A percentile compares a stretch with the other conserved stretches of the same genome.
phyloP scores from a whole-genome alignment of 1,139 yeast species.

The Candida sp. region DNA sequence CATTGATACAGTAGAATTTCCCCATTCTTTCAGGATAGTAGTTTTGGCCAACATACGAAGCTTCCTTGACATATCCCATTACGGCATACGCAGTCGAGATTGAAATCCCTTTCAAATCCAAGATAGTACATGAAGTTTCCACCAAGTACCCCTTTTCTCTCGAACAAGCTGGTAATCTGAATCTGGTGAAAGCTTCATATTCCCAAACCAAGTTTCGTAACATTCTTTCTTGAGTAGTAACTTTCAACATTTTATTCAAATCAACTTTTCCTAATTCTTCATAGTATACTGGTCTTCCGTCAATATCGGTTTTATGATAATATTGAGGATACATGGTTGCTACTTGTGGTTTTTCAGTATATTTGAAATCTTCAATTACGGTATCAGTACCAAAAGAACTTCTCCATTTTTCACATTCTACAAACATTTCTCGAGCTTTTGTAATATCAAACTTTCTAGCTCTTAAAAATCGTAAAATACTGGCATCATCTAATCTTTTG shows the following conservation, averaged over 20 bases:
- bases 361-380: constrained; percentile 80
- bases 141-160: constrained; percentile 74
- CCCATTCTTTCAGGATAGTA: constrained; percentile 99
- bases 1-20: constrained; percentile 90
- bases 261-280: constrained; percentile 94
- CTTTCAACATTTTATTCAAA: constrained; percentile 84
- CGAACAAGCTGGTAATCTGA: constrained; percentile 92
- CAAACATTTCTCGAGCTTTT: constrained; percentile 79
- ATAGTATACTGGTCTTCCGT: constrained; percentile 93
- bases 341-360: constrained; percentile 85
- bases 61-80: constrained; percentile 84
- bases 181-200: constrained; percentile 82
- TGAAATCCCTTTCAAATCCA: constrained; percentile 94
- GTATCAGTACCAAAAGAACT: constrained; percentile 82
- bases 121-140: constrained; percentile 94
- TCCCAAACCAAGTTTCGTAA: constrained; percentile 95
- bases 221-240: constrained; percentile 96
- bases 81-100: constrained; percentile 82
- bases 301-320: constrained; percentile 95
- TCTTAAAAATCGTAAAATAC: constrained; percentile 83
- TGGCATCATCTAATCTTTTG: constrained; percentile 81
- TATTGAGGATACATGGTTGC: constrained; percentile 94
- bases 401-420: constrained; percentile 91
- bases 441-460: constrained; percentile 91
- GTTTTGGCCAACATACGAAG: constrained; percentile 92